Base-by-base conservation (phyloP, 306 rosid species). In the Begonia masoniana region DNA sequence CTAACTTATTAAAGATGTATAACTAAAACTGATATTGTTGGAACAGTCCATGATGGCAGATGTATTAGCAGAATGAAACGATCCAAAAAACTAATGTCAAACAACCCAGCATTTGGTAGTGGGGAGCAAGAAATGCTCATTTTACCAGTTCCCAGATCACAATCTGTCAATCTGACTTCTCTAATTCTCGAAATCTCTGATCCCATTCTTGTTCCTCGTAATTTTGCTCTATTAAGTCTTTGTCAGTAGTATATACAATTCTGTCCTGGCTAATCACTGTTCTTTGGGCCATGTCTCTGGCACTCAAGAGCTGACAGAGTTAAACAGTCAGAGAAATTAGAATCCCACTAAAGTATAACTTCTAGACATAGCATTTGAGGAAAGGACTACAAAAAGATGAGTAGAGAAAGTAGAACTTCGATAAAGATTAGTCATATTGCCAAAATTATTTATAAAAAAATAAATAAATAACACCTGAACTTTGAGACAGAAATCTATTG, bases 161-260 rank as follows among this genome's bases (percentile, higher is more conserved):
- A 5, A 62, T 43, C 50, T 66, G 50, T 83, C 74, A 86, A 62
- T 91, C 94, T 43, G 78, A 78, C 65, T 79, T 70, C 76, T 91
- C 84, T 21, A 77, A 60, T 75, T 91, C 94, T 68, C 81, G 77
- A 67, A 91, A 86, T 63, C 84, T 79, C 64, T 57, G 70, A 53
- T 91, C 99, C 99, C 96, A 91, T 53, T 91, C 96, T 17, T 67
- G 67, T 57, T 80, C 74, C 51, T 86, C 96, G 7, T 67, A 79
- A 21, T 86, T 87, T 83, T 91, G 96, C 69, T 91, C 99, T 47
- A 83, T 11, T n/a, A 91, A 64, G 72, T 91, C 99, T 69, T 62
- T 80, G 70, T 91, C 99, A 46, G 96, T 83, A 58, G 92, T 79
- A 73, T 91, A 91, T 39, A 91, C 87, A 77, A 91, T 91, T 76